These are phyloP conservation scores for Solanum peruvianum DNA, from an alignment of 257 asterid genomes.

Conservation along the genomic window DNA sequence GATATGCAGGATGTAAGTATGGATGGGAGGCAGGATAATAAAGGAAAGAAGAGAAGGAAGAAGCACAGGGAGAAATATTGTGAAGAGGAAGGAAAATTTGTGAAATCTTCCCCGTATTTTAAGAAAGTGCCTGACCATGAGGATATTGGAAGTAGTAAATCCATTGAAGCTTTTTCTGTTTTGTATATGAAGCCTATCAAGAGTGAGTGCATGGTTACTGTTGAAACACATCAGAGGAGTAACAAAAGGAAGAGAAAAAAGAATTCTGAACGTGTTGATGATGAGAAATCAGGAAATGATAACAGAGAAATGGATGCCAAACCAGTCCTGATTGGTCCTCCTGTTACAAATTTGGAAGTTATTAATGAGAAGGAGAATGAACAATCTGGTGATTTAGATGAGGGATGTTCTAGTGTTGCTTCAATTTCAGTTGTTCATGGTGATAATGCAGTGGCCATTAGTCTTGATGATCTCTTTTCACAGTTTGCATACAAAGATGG, in stretches of 20 bases:
- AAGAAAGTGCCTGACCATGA: background rate
- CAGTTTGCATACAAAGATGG: constrained; percentile 10
- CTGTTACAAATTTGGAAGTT: background rate
- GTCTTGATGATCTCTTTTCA: constrained; percentile 6
- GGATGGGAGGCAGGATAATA: background rate
- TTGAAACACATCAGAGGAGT: background rate
- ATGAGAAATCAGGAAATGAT: background rate
- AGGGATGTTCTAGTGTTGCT: background rate
- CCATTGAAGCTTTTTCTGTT: background rate
- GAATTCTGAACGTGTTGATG: background rate
- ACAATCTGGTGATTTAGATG: background rate
- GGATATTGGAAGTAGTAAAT: background rate
- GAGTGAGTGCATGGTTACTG: background rate
- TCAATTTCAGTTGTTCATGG: background rate
- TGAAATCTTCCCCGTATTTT: background rate
- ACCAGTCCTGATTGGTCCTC: background rate
- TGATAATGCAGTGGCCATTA: background rate
- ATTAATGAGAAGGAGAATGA: background rate
- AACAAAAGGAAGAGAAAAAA: background rate
- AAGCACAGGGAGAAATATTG: background rate
- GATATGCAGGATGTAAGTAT: background rate
- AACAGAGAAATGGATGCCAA: background rate
- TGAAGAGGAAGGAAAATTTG: background rate
- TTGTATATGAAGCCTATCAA: background rate
- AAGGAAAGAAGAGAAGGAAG: background rate